These are phyloP conservation scores for Vanderwaltozyma yarrowii DNA, from an alignment of 805 yeast species.

Conservation along the genomic window DNA sequence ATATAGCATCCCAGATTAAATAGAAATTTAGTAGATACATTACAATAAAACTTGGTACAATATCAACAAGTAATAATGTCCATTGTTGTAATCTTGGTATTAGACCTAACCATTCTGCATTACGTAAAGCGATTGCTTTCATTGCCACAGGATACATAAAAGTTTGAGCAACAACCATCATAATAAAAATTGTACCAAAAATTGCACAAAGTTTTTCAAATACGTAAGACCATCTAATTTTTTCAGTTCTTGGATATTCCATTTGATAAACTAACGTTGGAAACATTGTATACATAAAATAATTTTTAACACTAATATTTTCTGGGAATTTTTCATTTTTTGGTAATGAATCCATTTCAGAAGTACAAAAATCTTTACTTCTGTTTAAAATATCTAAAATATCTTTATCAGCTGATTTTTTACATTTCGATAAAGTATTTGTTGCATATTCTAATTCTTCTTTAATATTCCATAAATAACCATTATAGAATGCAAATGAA, in stretches of 20 bases:
- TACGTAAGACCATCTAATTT: slow-evolving; percentile 61
- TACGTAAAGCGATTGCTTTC: slow-evolving; percentile 44
- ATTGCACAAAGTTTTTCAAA: slow-evolving; percentile 63
- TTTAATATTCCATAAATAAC: slow-evolving; percentile 64
- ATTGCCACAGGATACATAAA: slow-evolving; percentile 64
- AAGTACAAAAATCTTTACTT: slow-evolving; percentile 57
- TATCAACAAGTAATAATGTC: slow-evolving; percentile 43
- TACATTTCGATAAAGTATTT: slow-evolving; percentile 33
- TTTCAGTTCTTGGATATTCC: slow-evolving; percentile 66
- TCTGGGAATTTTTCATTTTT: slow-evolving; percentile 45
- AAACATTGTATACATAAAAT: slow-evolving; percentile 70
- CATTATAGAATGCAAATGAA: slow-evolving; percentile 85
- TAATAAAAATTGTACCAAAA: slow-evolving; percentile 74
- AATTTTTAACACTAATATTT: slow-evolving; percentile 57
- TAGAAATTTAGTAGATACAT: slow-evolving; percentile 74
- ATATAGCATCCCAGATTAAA: slow-evolving; percentile 90
- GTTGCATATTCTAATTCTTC: slow-evolving; percentile 45
- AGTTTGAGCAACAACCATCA: slow-evolving; percentile 73
- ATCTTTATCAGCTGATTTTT: slow-evolving; percentile 20
- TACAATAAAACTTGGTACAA: slow-evolving; percentile 69
- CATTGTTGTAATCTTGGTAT: slow-evolving; percentile 17
- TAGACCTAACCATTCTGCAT: slow-evolving; percentile 16
- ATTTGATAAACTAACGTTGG: slow-evolving; percentile 84
- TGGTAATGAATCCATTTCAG: slow-evolving; percentile 58
- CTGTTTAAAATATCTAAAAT: slow-evolving; percentile 31